Evolutionary conservation across 441 rosid species (phyloP), one percentile per base, ranked within the genome.

Genomic region (Euphorbia celastroides): DNA sequence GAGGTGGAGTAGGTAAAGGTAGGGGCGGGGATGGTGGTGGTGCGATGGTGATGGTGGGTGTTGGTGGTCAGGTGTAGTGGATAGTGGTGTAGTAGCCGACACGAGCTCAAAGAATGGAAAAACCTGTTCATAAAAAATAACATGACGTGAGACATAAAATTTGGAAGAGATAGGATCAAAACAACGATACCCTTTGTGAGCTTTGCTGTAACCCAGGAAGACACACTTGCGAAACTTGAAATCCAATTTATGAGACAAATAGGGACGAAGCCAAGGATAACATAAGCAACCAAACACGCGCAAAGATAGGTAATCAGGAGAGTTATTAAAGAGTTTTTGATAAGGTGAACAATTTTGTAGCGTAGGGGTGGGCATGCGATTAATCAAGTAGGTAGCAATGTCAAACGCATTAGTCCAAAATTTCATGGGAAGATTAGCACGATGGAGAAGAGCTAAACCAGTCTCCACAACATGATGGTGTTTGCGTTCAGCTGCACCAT

Each of bases 11-110:
- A n/a, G n/a, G n/a, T n/a, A n/a, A n/a, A n/a, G n/a, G n/a, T n/a
- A n/a, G n/a, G n/a, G n/a, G n/a, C n/a, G 51, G 60, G 34, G 34
- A 22, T 57, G 38, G 26, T 16, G 76, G 28, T 19, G 46, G 38
- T 34, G 38, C 9, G 9, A 34, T 34, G 38, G 38, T 34, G 38
- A 34, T 34, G 4, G 38, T 34, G 9, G 38, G 38, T 34, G 38
- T 3, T 34, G 9, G 38, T 34, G 38, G 38, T 34, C 9, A n/a
- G 38, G 9, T 34, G 38, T 4, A 34, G 5, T 34, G 38, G 5
- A 34, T 34, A 34, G 9, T 9, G 38, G 38, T 9, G 38, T 3
- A 34, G 38, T 34, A 34, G 9, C 11, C 12, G 5, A 38, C 44
- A 3, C 44, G 12, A 38, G 44, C 44, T 9, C 44, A 2, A 14